Percentiles rank a stretch among this genome's conserved stretches.
These are phyloP conservation scores for Claviceps sp. DNA, from an alignment of 2,329 filamentous ascomycete species.

Conservation along the genomic window DNA sequence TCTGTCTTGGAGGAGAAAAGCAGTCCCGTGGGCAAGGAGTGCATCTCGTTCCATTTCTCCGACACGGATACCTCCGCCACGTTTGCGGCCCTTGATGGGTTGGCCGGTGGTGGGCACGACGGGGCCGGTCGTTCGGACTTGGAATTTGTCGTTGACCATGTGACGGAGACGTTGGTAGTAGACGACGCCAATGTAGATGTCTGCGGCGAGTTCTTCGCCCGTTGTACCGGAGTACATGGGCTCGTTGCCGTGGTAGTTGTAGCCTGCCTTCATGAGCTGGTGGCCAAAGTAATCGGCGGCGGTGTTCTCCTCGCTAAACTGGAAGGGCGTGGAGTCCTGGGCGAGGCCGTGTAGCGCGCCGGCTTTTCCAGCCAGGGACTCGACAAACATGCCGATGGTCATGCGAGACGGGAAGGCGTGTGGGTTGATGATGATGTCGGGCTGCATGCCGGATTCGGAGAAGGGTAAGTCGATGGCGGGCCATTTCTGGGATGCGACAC, in stretches of 20 bases:
- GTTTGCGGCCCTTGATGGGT: slow-evolving; percentile 91
- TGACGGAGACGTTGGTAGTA: slow-evolving; percentile 97
- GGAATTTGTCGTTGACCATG: slow-evolving; percentile 99
- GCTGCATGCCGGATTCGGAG: slow-evolving; percentile 89
- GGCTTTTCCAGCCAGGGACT: slow-evolving; percentile 89
- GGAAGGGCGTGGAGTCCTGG: slow-evolving; percentile 91
- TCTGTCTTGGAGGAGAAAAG: slow-evolving; percentile 87
- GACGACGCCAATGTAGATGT: slow-evolving; percentile 93
- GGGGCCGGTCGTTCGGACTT: slow-evolving; percentile 89
- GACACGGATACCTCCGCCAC: slow-evolving; percentile 95
- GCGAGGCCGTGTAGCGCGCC: slow-evolving; percentile 90
- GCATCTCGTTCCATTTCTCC: slow-evolving; percentile 99
- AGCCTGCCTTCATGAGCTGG: slow-evolving; percentile 87
- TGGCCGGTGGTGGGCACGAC: slow-evolving; percentile 85
- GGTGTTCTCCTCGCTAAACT: slow-evolving; percentile 83
- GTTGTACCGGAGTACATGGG: slow-evolving; percentile 98
- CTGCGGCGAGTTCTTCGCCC: slow-evolving; percentile 80
- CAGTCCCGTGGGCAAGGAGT: slow-evolving; percentile 84
- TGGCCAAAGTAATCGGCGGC: slow-evolving; percentile 92
- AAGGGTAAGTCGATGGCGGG: slow-evolving; percentile 90
- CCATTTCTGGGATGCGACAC: slow-evolving; percentile 94
- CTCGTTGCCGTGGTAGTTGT: slow-evolving; percentile 97
- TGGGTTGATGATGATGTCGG: slow-evolving; percentile 97
- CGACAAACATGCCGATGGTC: slow-evolving; percentile 99
- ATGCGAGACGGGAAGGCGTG: slow-evolving; percentile 98